These are phyloP conservation scores for Hamigera avellanea DNA, from an alignment of 495 filamentous ascomycete genomes.

Conservation along the genomic window DNA sequence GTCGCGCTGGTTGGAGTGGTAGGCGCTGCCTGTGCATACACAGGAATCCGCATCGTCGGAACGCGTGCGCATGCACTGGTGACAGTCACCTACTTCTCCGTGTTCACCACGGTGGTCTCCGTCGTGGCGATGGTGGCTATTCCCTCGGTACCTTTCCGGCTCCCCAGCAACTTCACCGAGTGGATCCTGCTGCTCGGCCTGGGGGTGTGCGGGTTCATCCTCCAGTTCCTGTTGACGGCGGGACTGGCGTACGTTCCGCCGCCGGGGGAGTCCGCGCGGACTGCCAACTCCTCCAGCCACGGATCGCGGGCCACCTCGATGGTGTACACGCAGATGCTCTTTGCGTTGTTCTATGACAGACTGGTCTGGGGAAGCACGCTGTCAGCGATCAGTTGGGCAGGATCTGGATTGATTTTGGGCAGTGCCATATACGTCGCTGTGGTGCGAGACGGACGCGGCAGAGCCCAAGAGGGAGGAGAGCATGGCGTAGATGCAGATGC, in stretches of 20 bases:
- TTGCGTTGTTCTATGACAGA: slow-evolving; percentile 74
- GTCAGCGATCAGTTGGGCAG: slow-evolving; percentile 51
- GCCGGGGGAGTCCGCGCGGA: slow-evolving; percentile 3
- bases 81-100: slow-evolving; percentile 76
- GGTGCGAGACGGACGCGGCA: slow-evolving; percentile 18
- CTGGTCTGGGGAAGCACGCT: slow-evolving; percentile 65
- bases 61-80: slow-evolving; percentile 74
- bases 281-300: slow-evolving; percentile 12
- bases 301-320: slow-evolving; percentile 73
- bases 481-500: not conserved
- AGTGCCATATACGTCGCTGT: slow-evolving; percentile 73
- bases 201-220: slow-evolving; percentile 65
- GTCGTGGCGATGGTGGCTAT: slow-evolving; percentile 44
- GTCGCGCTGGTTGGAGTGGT: slow-evolving; percentile 71
- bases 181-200: slow-evolving; percentile 62
- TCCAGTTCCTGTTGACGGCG: slow-evolving; percentile 81
- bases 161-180: slow-evolving; percentile 50
- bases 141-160: slow-evolving; percentile 46
- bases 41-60: slow-evolving; percentile 76
- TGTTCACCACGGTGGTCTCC: slow-evolving; percentile 57
- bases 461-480: not conserved
- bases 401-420: slow-evolving; percentile 68
- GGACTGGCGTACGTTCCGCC: slow-evolving; percentile 58
- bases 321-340: slow-evolving; percentile 88
- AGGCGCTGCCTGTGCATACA: slow-evolving; percentile 66